Percentiles rank a stretch among this genome's conserved stretches.
phyloP scores from a whole-genome alignment of 73 alveolate species.

The Effrenium voratum region DNA sequence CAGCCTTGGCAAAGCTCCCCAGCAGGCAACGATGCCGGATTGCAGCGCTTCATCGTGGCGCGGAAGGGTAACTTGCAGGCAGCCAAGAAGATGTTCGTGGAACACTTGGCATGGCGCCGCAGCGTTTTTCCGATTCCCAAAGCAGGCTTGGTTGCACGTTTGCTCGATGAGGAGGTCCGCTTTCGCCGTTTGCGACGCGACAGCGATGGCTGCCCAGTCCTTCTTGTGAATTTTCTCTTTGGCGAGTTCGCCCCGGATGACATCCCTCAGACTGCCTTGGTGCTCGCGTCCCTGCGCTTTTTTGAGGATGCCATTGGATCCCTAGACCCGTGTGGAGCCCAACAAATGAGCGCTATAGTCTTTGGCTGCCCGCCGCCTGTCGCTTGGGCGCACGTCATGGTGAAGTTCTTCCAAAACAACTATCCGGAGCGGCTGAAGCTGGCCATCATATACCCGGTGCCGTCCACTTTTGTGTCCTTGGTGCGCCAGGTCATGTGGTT shows the following conservation, averaged over 20 bases:
- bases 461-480: slow-evolving; percentile 63
- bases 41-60: slow-evolving; percentile 45
- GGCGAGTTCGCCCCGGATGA: slow-evolving; percentile 36
- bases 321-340: slow-evolving; percentile 45
- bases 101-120: slow-evolving; percentile 42
- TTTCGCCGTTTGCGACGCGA: slow-evolving; percentile 42
- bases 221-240: slow-evolving; percentile 39
- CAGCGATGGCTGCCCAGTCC: slow-evolving; percentile 79
- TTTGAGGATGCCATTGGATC: slow-evolving; percentile 55
- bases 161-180: slow-evolving; percentile 62
- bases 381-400: slow-evolving; percentile 91
- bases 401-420: slow-evolving; percentile 53
- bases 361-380: slow-evolving; percentile 82
- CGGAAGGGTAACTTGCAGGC: slow-evolving; percentile 54
- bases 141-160: slow-evolving; percentile 50
- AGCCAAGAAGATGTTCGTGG: slow-evolving; percentile 44
- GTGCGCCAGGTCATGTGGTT: slow-evolving; percentile 92
- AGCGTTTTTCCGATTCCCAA: slow-evolving; percentile 43
- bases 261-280: slow-evolving; percentile 25
- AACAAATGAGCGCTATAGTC: slow-evolving; percentile 47
- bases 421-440: slow-evolving; percentile 69
- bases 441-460: slow-evolving; percentile 55
- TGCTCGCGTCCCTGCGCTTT: slow-evolving; percentile 48
- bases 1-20: slow-evolving; percentile 60
- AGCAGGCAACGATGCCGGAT: slow-evolving; percentile 38